A percentile compares a stretch with the other conserved stretches of the same genome.
Evolutionary conservation across 495 filamentous ascomycete genomes (phyloP).

Genomic region (Neurospora sp.): DNA sequence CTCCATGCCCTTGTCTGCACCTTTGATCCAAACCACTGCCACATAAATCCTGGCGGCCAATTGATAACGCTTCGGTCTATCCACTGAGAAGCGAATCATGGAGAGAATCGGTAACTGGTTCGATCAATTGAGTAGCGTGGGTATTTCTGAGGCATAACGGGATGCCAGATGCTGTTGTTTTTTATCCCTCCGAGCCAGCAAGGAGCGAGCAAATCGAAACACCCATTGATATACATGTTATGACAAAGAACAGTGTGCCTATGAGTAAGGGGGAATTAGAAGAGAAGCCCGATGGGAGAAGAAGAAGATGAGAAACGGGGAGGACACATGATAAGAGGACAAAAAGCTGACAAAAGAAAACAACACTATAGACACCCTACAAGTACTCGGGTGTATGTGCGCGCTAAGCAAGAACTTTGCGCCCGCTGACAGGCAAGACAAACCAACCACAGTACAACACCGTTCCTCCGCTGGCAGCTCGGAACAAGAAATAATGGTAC

Average conservation of each 20-base stretch:
- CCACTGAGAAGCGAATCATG: background rate
- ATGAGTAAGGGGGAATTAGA: background rate
- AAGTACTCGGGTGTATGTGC: conserved; percentile 2
- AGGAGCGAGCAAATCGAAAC: conserved; percentile 21
- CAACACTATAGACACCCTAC: conserved; percentile 13
- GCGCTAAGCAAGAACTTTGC: conserved; percentile 1
- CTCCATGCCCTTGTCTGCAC: background rate
- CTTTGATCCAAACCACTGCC: background rate
- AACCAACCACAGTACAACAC: conserved; percentile 1
- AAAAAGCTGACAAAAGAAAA: conserved; percentile 26
- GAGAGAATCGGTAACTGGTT: background rate
- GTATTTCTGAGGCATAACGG: background rate
- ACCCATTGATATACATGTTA: conserved; percentile 42
- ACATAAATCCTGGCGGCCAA: background rate
- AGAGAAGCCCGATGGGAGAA: conserved; percentile 1
- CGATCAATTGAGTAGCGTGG: background rate
- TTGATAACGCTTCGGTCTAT: background rate
- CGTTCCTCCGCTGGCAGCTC: conserved; percentile 1
- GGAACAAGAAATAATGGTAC: conserved; percentile 8
- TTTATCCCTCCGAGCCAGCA: conserved; percentile 25
- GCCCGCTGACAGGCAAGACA: conserved; percentile 2
- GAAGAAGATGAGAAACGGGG: conserved; percentile 3
- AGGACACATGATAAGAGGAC: background rate
- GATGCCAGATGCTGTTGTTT: background rate
- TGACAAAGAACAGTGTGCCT: conserved; percentile 13